Base-by-base conservation (phyloP, 352 stramenopile genomes). In the Pythium rhizo-oryzae region DNA sequence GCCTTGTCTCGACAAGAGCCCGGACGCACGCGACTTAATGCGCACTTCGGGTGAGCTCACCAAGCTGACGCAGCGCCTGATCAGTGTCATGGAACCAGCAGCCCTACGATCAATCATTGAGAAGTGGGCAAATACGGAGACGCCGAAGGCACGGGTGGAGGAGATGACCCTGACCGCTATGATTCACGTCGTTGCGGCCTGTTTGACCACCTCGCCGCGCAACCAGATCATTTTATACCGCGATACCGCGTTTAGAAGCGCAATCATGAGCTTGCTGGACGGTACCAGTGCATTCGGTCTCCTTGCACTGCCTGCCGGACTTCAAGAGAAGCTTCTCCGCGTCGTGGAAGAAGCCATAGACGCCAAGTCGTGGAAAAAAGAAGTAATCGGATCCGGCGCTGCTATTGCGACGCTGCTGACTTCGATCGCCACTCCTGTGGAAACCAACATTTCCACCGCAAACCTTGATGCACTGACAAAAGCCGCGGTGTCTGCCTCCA, bases 161-260 rank as follows among this genome's bases (percentile, higher is more conserved):
- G 28, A 62, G 28, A 12, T 73, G n/a, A 74, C 83, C 41, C 28
- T 76, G 1, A 70, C 53, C 11, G 70, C 59, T 0, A 89, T 91
- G 79, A 44, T 90, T n/a, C 75, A 83, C 44, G 82, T 75, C n/a
- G 54, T 74, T 0, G 62, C 76, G 6, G 77, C 75, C 33, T 71
- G 72, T 43, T 62, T 91, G 33, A 30, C 50, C 0, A 59, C 69
- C 11, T 83, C 66, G 9, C 71, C 81, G 4, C 79, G 82, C 5
- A 92, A 92, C 61, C 84, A 92, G 74, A 68, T 90, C 21, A 68
- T 90, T 0, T 63, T 87, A 58, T 90, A 77, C 39, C 75, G 74
- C 9, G 53, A 87, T 25, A 49, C 41, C 3, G 21, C 15, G 0
- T 87, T 91, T 24, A 78, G 55, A 19, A 18, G 9, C n/a, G 43